Evolutionary conservation across 805 yeast genomes (phyloP).

Genomic region (Candida chauliodis): DNA sequence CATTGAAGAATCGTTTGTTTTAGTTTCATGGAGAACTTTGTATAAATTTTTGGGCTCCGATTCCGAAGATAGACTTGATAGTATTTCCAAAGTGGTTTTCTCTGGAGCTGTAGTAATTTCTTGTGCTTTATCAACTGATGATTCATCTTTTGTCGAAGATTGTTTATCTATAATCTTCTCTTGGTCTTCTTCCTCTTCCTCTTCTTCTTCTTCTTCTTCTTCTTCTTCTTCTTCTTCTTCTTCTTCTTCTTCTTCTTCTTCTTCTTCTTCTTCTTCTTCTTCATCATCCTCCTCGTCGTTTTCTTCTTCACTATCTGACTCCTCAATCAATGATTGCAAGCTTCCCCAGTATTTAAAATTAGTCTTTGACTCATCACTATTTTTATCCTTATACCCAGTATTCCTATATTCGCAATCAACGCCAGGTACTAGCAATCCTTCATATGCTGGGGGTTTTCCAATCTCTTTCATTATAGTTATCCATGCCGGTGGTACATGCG

Average conservation of each 20-base stretch:
- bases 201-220: conserved; percentile 38
- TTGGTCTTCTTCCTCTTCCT: neutral
- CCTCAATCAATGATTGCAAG: conserved; percentile 26
- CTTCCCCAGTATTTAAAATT: conserved; percentile 31
- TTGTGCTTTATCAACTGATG: too few species aligned
- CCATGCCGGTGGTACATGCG: conserved; percentile 72
- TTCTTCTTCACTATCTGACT: conserved; percentile 24
- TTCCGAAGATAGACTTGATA: neutral
- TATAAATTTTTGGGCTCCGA: conserved; percentile 9
- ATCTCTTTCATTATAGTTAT: conserved; percentile 57
- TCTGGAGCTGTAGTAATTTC: neutral
- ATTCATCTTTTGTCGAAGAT: conserved; percentile 7
- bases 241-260: conserved; percentile 34
- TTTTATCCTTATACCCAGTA: conserved; percentile 26
- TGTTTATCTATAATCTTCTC: conserved; percentile 5
- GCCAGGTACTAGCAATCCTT: conserved; percentile 55
- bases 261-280: conserved; percentile 46
- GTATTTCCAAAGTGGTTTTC: conserved; percentile 4
- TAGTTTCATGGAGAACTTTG: conserved; percentile 21
- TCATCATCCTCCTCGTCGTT: conserved; percentile 53
- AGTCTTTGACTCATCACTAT: conserved; percentile 11
- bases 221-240: conserved; percentile 57
- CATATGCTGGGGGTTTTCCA: conserved; percentile 86
- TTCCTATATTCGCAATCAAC: conserved; percentile 35
- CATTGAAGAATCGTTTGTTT: conserved; percentile 2